Evolutionary conservation across 1,284 basidiomycete species (phyloP).

Genomic region (Cerioporus squamosus): DNA sequence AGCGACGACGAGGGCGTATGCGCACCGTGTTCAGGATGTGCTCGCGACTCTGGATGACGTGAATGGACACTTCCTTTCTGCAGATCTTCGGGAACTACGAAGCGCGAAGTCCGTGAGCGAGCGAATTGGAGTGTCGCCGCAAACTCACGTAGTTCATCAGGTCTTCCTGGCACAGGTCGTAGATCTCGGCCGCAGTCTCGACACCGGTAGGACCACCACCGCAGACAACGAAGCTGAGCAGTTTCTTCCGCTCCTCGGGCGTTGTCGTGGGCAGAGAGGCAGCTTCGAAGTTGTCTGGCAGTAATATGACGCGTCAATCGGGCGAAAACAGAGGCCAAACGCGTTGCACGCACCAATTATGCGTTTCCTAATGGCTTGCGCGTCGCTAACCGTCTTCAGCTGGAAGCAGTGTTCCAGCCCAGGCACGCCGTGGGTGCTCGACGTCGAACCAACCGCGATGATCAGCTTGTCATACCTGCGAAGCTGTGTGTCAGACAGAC

Average conservation of each 20-base stretch:
- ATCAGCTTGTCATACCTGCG: slow-evolving; percentile 88
- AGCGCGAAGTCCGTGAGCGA: background rate
- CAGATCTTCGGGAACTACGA: slow-evolving; percentile 92
- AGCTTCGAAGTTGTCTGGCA: slow-evolving; percentile 88
- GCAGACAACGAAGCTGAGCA: slow-evolving; percentile 95
- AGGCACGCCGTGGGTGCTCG: slow-evolving; percentile 91
- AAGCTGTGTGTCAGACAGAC: background rate
- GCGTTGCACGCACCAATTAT: slow-evolving; percentile 70
- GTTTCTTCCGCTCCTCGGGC: slow-evolving; percentile 85
- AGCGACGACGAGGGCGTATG: slow-evolving; percentile 1
- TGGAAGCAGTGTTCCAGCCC: slow-evolving; percentile 95
- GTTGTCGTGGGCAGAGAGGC: slow-evolving; percentile 91
- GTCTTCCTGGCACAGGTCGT: slow-evolving; percentile 92
- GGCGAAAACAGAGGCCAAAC: too few relatives aligned
- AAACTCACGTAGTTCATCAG: slow-evolving; percentile 79
- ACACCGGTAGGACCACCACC: slow-evolving; percentile 97
- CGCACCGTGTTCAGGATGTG: slow-evolving; percentile 91
- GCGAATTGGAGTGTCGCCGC: background rate
- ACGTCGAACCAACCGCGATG: slow-evolving; percentile 90
- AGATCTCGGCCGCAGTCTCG: slow-evolving; percentile 86
- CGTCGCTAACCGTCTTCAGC: slow-evolving; percentile 93
- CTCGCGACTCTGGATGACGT: slow-evolving; percentile 91
- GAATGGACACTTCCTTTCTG: slow-evolving; percentile 85
- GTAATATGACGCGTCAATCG: background rate
- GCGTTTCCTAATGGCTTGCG: slow-evolving; percentile 84